phyloP scores from a whole-genome alignment of 441 rosid genomes.

The Gossypium schwendimanii region DNA sequence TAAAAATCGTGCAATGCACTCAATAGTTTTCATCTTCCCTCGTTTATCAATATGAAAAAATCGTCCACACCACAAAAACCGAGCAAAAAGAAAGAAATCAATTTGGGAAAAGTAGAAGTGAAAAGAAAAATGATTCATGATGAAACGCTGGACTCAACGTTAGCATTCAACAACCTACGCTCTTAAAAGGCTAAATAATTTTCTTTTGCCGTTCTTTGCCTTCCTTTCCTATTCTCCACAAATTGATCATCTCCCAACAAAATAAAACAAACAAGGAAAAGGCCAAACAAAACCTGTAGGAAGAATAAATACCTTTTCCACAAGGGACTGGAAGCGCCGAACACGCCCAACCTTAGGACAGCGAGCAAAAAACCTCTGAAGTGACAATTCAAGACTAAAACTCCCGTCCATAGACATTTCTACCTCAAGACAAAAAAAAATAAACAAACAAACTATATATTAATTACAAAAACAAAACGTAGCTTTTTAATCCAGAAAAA shows the following conservation, averaged over 20 bases:
- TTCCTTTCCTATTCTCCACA: not conserved
- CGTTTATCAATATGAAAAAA: not conserved
- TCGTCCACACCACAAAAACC: not conserved
- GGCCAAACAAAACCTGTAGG: not conserved
- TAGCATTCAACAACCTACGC: not conserved
- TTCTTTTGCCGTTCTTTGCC: not conserved
- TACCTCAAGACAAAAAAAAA: not conserved
- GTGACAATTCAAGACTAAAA: constrained; percentile 48
- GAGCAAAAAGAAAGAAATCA: not conserved
- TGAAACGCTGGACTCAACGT: not conserved
- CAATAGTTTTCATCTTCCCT: not conserved
- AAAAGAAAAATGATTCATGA: not conserved
- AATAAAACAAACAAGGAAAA: not conserved
- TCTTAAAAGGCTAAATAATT: not conserved
- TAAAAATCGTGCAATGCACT: not conserved
- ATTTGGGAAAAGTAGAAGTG: not conserved
- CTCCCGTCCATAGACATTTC: constrained; percentile 71
- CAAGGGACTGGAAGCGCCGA: constrained; percentile 31
- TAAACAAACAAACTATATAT: not conserved
- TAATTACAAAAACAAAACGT: not conserved
- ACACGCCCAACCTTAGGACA: constrained; percentile 49
- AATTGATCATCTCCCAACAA: not conserved
- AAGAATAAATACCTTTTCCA: constrained; percentile 32
- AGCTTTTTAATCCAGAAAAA: not conserved
- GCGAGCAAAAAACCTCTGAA: constrained; percentile 57